phyloP scores from a whole-genome alignment of 2,329 filamentous ascomycete genomes.

The Penicillium oxalicum region DNA sequence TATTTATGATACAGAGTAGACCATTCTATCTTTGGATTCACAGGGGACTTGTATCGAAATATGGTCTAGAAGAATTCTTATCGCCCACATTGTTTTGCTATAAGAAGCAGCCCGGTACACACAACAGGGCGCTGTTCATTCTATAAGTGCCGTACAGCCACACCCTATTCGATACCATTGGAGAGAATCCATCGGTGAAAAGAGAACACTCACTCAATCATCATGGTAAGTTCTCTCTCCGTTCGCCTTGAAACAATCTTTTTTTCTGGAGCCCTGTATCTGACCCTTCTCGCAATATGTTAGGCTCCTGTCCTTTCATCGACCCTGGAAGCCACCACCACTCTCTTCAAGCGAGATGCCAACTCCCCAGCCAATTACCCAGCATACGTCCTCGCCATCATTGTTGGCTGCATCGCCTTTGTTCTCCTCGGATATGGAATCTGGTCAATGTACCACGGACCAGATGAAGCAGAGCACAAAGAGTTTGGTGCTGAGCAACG shows the following conservation, averaged over 20 bases:
- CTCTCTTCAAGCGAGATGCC: conserved; percentile 13
- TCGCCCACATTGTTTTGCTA: neutral
- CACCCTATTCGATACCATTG: too few species aligned
- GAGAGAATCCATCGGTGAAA: too few species aligned
- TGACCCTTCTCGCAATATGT: too few species aligned
- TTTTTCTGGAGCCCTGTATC: too few species aligned
- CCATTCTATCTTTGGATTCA: too few species aligned
- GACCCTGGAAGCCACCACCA: conserved; percentile 3
- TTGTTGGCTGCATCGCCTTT: conserved; percentile 24
- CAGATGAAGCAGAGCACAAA: conserved; percentile 8
- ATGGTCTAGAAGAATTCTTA: too few species aligned
- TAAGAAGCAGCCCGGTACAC: neutral
- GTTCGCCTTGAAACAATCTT: too few species aligned
- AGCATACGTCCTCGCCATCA: conserved; percentile 22
- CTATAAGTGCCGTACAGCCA: too few species aligned
- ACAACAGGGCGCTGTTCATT: neutral
- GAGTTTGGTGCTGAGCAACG: conserved; percentile 22
- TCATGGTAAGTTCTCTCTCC: too few species aligned
- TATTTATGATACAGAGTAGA: neutral
- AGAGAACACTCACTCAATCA: too few species aligned
- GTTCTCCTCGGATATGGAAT: conserved; percentile 18
- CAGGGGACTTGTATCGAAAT: too few species aligned
- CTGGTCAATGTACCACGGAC: conserved; percentile 19
- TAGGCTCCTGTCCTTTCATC: neutral
- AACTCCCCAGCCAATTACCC: conserved; percentile 9